Evolutionary conservation across 495 filamentous ascomycete genomes (phyloP), one percentile per base, ranked within the genome.

Genomic region (Aspergillus diversus): DNA sequence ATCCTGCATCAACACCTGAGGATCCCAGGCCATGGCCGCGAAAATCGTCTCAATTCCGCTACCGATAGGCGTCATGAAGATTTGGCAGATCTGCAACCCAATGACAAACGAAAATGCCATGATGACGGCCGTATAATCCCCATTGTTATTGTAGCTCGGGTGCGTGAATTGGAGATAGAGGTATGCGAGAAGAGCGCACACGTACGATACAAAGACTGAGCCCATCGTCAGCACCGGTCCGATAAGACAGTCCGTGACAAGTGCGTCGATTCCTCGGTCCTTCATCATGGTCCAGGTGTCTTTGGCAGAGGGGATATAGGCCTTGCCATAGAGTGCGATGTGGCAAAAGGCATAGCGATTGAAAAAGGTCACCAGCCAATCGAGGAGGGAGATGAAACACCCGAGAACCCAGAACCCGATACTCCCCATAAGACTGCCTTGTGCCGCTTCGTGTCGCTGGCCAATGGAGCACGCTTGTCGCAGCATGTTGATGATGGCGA

Each of bases 211-310:
- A 64, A 94, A 94, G 0, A 87, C 86, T 3, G 90, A 86, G 52
- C 92, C 93, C 86, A 96, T 93, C 42, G 78, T 90, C n/a, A 98
- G 78, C 15, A 98, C 92, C 0, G 92, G 93, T 0, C 92, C 90
- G 64, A 97, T 90, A 32, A 98, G 84, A 70, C 91, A 96, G 68
- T 97, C 92, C 73, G 94, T 93, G 65, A 96, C 83, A 6, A 97
- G 83, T 7, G 91, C 92, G 68, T 97, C 92, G 59, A 98, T 87
- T 33, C 94, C 94, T 37, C 93, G 91, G 70, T 96, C 86, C 67
- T 90, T 92, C 81, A 97, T 91, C 88, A 97, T 91, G 5, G 66
- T 86, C 90, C 91, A 95, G 0, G 91, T 96, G 68, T 92, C 91
- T 72, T 94, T 97, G 4, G 92, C 93, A 3, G 92, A 87, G 5